These are phyloP conservation scores for Phyllosticta ampelicida DNA, from an alignment of 2,329 filamentous ascomycete species.

Conservation along the genomic window DNA sequence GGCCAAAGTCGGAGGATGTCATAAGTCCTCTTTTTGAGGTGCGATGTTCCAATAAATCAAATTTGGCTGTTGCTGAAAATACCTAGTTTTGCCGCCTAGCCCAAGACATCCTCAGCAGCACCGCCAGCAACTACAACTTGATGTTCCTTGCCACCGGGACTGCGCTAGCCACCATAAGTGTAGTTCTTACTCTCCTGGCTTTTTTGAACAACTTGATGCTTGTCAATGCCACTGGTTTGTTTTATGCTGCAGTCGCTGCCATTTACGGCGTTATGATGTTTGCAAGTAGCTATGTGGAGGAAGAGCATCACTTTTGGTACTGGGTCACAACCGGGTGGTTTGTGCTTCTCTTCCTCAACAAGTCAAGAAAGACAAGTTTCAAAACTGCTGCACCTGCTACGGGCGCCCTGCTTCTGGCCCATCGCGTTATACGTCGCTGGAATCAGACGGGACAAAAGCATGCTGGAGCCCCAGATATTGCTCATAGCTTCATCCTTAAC, in stretches of 20 bases:
- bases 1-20: not conserved
- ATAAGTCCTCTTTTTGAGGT: constrained; percentile 21
- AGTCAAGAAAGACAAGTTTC: constrained; percentile 5
- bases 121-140: constrained; percentile 87
- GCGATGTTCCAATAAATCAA: constrained; percentile 9
- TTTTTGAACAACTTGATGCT: constrained; percentile 36
- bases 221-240: constrained; percentile 29
- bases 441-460: constrained; percentile 98
- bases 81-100: constrained; percentile 30
- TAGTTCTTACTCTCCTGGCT: constrained; percentile 26
- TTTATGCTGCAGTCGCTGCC: constrained; percentile 24
- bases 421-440: constrained; percentile 67
- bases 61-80: not conserved
- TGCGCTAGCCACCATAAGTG: constrained; percentile 30
- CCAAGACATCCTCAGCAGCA: constrained; percentile 72
- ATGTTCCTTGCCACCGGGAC: constrained; percentile 45
- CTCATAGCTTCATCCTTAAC: constrained; percentile 55
- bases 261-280: constrained; percentile 87
- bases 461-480: constrained; percentile 80
- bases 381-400: constrained; percentile 3
- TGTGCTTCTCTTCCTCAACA: constrained; percentile 36
- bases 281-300: constrained; percentile 93
- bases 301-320: constrained; percentile 99
- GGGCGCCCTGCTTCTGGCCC: constrained; percentile 45
- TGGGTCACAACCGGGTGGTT: constrained; percentile 69